Evolutionary conservation across 2,329 filamentous ascomycete species (phyloP).

Genomic region (Hymenoscyphus infarciens): DNA sequence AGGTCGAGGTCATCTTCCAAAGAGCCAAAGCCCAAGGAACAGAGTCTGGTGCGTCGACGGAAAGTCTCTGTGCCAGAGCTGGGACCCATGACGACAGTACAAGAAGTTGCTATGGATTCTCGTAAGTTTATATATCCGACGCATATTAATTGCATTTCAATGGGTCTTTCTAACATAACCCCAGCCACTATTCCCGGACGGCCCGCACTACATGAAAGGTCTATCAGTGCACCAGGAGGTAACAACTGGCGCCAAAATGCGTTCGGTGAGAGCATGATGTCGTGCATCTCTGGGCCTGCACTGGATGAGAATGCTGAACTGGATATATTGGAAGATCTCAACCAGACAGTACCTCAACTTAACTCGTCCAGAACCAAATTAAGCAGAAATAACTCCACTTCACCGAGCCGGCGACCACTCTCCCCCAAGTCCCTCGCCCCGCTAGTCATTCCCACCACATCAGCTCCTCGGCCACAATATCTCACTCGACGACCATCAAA

Average conservation of each 20-base stretch:
- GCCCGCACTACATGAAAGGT: constrained; percentile 61
- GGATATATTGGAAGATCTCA: constrained; percentile 11
- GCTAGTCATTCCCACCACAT: constrained; percentile 49
- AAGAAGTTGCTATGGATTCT: constrained; percentile 66
- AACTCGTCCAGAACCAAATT: constrained; percentile 10
- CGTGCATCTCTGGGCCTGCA: constrained; percentile 34
- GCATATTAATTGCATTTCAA: neutral
- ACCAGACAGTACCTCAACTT: constrained; percentile 7
- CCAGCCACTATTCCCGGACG: constrained; percentile 65
- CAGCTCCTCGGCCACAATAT: constrained; percentile 19
- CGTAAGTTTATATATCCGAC: constrained; percentile 46
- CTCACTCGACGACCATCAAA: constrained; percentile 21
- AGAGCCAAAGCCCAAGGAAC: constrained; percentile 56
- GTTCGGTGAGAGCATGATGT: constrained; percentile 36
- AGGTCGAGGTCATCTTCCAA: constrained; percentile 51
- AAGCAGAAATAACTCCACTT: constrained; percentile 18
- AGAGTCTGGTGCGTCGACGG: constrained; percentile 53
- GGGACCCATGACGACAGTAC: constrained; percentile 65
- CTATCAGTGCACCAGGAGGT: constrained; percentile 55
- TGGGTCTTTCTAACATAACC: neutral
- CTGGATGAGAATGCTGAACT: constrained; percentile 38
- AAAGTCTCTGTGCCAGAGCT: constrained; percentile 57
- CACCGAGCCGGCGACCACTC: constrained; percentile 40
- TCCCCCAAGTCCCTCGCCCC: constrained; percentile 54
- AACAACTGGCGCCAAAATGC: constrained; percentile 45